Conservation (phyloP, 2,329 filamentous ascomycete species). For the Metarhizium humberi region DNA sequence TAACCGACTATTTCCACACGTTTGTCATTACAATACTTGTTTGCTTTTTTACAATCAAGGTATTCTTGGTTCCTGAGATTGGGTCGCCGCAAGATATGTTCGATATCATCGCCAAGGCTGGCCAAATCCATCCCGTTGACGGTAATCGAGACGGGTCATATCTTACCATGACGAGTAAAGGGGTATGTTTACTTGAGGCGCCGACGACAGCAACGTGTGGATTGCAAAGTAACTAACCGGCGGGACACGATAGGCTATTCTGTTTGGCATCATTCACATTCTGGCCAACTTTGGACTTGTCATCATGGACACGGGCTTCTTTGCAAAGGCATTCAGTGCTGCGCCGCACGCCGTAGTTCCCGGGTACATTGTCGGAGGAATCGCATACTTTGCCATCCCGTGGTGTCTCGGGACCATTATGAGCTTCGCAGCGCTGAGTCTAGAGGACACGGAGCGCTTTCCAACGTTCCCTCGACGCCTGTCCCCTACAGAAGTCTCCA, state of each 20-base stretch:
- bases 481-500: slow-evolving; percentile 50
- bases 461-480: slow-evolving; percentile 48
- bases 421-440: slow-evolving; percentile 35
- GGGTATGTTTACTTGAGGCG: slow-evolving; percentile 16
- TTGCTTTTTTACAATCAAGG: slow-evolving; percentile 36
- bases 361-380: slow-evolving; percentile 33
- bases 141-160: slow-evolving; percentile 33
- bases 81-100: slow-evolving; percentile 38
- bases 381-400: slow-evolving; percentile 44
- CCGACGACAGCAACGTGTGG: too few relatives aligned
- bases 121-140: slow-evolving; percentile 31
- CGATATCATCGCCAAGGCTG: slow-evolving; percentile 37
- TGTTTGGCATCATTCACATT: slow-evolving; percentile 36
- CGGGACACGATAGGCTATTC: slow-evolving; percentile 26
- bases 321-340: slow-evolving; percentile 42
- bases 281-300: slow-evolving; percentile 31
- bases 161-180: slow-evolving; percentile 45
- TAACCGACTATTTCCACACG: slow-evolving; percentile 46
- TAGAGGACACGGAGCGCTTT: slow-evolving; percentile 38
- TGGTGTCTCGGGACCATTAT: slow-evolving; percentile 43
- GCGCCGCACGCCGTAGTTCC: slow-evolving; percentile 37
- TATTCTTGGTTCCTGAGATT: slow-evolving; percentile 35
- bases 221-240: not conserved
- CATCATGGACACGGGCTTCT: slow-evolving; percentile 45
- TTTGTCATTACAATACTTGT: slow-evolving; percentile 44